Base-by-base conservation (phyloP, 768 basidiomycete species). In the Hericium rajendrae region DNA sequence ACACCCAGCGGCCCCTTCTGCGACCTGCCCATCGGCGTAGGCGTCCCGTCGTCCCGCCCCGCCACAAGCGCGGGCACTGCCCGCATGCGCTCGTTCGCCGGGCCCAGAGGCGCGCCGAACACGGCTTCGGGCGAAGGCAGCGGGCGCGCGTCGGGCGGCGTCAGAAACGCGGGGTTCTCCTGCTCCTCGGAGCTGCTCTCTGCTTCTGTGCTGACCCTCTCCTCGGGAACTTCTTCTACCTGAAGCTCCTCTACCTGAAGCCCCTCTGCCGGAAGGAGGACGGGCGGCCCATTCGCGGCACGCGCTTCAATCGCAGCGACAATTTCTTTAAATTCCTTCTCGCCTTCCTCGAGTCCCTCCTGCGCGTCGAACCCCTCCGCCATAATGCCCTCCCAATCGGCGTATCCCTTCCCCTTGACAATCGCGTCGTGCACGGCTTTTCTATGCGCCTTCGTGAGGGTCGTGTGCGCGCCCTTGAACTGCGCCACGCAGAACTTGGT, bases 401-500 rank as follows among this genome's bases (percentile, higher is more conserved):
- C 48, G 46, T 75, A 93, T 16, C 71, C 70, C 63, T 92, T 93
- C 26, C 86, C 80, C 53, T 76, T 72, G 20, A 79, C 69, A 32
- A 94, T 68, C 0, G 69, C 68, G 16, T 83, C 76, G 52, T 79
- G 78, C 50, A 85, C 69, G 2, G 72, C 70, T 54, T 80, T 84
- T 3, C 82, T 78, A 38, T 86, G 80, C 1, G 76, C 70, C 65
- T 86, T 90, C 38, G 74, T 78, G 48, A 83, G 70, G 6, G 75
- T 73, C 1, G 79, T 70, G 41, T 84, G 81, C 2, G 77, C 69
- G 2, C 83, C 84, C 65, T 86, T 88, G 78, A 94, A 91, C 67
- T 93, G 90, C 13, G 78, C 76, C 26, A 89, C 72, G 63, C 93
- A 91, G 71, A 92, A 94, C 67, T 94, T 95, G 24, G 94, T 94